Conservation (phyloP, 495 filamentous ascomycete genomes). For the Pyronema omphalodes region DNA sequence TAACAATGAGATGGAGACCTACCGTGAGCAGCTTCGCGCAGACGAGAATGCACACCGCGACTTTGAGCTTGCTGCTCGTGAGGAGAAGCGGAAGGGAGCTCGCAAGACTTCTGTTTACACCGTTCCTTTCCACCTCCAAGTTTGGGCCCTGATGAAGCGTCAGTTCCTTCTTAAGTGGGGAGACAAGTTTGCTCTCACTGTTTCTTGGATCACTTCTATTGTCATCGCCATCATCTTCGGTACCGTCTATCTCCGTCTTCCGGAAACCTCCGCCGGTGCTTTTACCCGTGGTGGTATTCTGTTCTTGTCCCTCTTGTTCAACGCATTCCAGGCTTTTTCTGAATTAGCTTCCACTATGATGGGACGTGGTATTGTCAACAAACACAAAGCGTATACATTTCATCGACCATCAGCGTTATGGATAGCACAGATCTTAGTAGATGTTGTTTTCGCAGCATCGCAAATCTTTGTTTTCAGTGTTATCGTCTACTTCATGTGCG, state of each 20-base stretch:
- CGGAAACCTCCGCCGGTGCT: slow-evolving; percentile 45
- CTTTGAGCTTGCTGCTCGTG: slow-evolving; percentile 54
- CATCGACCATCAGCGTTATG: slow-evolving; percentile 62
- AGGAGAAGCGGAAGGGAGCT: slow-evolving; percentile 56
- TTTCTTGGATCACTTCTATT: slow-evolving; percentile 59
- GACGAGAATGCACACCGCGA: slow-evolving; percentile 52
- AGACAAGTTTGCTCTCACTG: slow-evolving; percentile 45
- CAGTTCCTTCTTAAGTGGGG: slow-evolving; percentile 75
- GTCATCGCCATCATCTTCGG: slow-evolving; percentile 60
- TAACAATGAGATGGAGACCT: slow-evolving; percentile 46
- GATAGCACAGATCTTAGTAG: slow-evolving; percentile 64
- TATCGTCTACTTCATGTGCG: slow-evolving; percentile 68
- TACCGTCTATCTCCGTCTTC: slow-evolving; percentile 56
- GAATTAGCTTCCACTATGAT: slow-evolving; percentile 55
- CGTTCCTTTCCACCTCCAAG: slow-evolving; percentile 57
- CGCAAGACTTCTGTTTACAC: slow-evolving; percentile 55
- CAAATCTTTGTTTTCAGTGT: slow-evolving; percentile 53
- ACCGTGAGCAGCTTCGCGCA: slow-evolving; percentile 39
- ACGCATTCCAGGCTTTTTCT: slow-evolving; percentile 60
- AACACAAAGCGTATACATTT: slow-evolving; percentile 62
- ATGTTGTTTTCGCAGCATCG: slow-evolving; percentile 47
- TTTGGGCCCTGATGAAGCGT: slow-evolving; percentile 65
- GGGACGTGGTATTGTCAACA: slow-evolving; percentile 56
- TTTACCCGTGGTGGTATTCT: slow-evolving; percentile 62
- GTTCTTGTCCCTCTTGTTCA: slow-evolving; percentile 60